Base-by-base conservation (phyloP, 768 basidiomycete species). In the Leucogyrophana mollusca region DNA sequence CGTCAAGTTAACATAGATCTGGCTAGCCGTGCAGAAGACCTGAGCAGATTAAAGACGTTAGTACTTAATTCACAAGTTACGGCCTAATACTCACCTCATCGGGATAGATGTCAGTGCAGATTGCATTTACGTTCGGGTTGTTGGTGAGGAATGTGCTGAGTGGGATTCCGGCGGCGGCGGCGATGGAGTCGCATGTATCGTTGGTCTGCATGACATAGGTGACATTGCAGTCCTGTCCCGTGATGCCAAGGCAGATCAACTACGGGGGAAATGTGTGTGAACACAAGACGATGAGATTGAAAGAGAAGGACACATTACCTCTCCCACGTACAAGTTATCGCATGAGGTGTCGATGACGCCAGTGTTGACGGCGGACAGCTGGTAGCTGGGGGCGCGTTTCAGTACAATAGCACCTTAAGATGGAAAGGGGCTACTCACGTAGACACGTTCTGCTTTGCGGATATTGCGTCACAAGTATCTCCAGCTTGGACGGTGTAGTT, bases 81-180 rank as follows among this genome's bases (percentile, higher is more conserved):
- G 40, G 37, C 3, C 47, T 20, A 38, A 5, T 22, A 14, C 9
- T 54, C 51, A 85, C 85, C 74, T 86, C 82, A 40, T 69, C 74
- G 45, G 74, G 60, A 63, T 79, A 79, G 43, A 86, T 72, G 66
- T 83, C 82, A 24, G 60, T 60, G 65, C 82, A 83, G 7, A 30
- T 54, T 7, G 52, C 45, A 60, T 81, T 66, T 45, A 87, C 60
- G 56, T 87, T 82, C 3, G 80, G 84, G 68, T 87, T 88, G 70
- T 87, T 86, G 24, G 69, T 56, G 49, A 71, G 59, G 20, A 89
- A 66, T 16, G 74, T 75, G 32, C 53, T 68, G 52, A 70, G 49
- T 38, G 72, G 56, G 49, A 83, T 76, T 20, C 67, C 69, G 48
- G 73, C 71, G 18, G 47, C 57, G 0, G 48, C 40, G 3, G 73